Evolutionary conservation across 169 alveolate species (phyloP).

Genomic region (Eimeria falciformis): DNA sequence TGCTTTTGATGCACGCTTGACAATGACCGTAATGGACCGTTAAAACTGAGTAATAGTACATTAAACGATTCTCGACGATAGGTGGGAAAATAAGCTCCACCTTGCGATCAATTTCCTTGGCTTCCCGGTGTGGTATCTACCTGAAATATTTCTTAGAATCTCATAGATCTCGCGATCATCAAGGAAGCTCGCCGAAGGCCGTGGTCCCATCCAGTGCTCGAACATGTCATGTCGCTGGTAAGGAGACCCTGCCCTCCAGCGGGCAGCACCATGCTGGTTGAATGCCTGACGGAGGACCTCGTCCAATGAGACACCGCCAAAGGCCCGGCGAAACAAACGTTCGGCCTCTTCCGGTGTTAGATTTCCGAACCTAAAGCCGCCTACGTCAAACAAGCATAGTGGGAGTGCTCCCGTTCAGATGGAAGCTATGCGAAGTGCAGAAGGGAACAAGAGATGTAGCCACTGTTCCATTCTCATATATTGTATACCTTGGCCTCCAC

Average conservation of each 20-base stretch:
- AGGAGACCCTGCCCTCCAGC: constrained; percentile 34
- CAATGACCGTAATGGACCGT: no score
- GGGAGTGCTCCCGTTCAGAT: background rate
- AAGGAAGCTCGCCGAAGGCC: constrained; percentile 44
- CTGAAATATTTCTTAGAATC: constrained; percentile 20
- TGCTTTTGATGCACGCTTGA: no score
- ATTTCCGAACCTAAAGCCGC: background rate
- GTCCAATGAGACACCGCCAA: constrained; percentile 65
- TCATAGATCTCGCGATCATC: constrained; percentile 38
- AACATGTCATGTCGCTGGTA: constrained; percentile 38
- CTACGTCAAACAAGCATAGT: background rate
- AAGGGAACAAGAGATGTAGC: no score
- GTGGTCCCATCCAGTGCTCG: constrained; percentile 43
- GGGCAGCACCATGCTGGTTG: background rate
- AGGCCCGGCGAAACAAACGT: constrained; percentile 66
- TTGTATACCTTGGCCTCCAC: background rate
- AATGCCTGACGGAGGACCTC: constrained; percentile 60
- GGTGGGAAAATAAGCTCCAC: no score
- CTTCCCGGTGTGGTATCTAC: background rate
- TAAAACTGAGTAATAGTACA: no score
- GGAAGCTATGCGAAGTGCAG: no score
- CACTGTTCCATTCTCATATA: no score
- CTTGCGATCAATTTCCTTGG: background rate
- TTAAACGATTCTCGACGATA: no score
- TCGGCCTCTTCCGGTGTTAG: constrained; percentile 75